Base-by-base conservation (phyloP, 257 asterid genomes). In the Solanum pinnatisectum region DNA sequence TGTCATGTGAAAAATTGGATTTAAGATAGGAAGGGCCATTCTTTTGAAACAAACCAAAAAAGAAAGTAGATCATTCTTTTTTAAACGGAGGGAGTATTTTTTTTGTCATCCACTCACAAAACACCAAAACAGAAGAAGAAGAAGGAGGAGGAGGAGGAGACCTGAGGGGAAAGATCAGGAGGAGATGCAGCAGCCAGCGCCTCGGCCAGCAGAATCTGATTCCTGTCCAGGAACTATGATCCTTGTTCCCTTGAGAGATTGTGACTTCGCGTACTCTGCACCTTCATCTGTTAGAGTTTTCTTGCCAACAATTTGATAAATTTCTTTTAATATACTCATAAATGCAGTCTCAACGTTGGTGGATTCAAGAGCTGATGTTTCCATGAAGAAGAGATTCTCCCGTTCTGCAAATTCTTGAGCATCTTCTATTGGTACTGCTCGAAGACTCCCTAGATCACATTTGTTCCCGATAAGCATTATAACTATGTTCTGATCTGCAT, bases 371-470 rank as follows among this genome's bases (percentile, higher is more conserved):
- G 98, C 98, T 8, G 98, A 96, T 25, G 98, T 96, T 92, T 96
- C 98, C 98, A 95, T 96, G 84, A 96, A 96, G 92, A 90, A 96
- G 3, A 96, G 90, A 85, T 91, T 95, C 94, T 96, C 98, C 87
- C 97, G 92, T 86, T 96, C 98, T 12, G 97, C 98, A 49, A 96
- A 95, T 89, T 94, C 98, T 84, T 94, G 97, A 6, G 98, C 98
- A 68, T 96, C 98, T 90, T 96, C 98, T 8, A 88, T 88, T 0
- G 98, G 98, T 39, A 96, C 98, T 7, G 98, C 98, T 49, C 97
- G 87, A 46, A 95, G 95, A 35, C 93, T 93, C 35, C 95, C 96
- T 88, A 96, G 70, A 73, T 95, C 98, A 20, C 96, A 91, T 90
- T 96, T 96, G 92, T 95, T 95, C 15, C 94, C 97, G 0, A 95